Evolutionary conservation across 306 rosid genomes (phyloP), one percentile per base, ranked within the genome.

Genomic region (Castanopsis chinensis): DNA sequence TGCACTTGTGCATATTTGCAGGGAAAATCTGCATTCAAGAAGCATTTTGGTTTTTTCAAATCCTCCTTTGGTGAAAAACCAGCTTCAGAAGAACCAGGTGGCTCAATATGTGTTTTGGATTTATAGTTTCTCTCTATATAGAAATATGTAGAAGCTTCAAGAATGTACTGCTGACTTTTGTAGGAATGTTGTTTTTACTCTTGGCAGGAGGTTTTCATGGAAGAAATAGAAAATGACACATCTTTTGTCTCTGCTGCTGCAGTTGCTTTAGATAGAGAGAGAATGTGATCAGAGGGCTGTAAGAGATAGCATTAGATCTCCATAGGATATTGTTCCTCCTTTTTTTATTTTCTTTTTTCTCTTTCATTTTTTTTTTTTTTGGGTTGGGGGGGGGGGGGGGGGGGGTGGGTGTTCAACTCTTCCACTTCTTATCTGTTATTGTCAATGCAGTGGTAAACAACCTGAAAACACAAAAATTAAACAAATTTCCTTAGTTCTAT

Each of bases 391-490:
- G 9, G 43, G 10, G 10, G 8, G 41, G 2, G 7, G 41, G 8
- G 8, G 41, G 7, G 8, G 41, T 2, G 43, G 2, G 1, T 57
- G 58, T 78, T 64, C 59, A 55, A 65, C 27, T 77, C 61, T 64
- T 37, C 30, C 73, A 28, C 55, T 77, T 78, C 73, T 85, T 61
- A 33, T 49, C 72, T 81, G 78, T 80, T 76, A 35, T 78, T 90
- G 96, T 83, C 90, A 89, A 80, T 81, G 91, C 87, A 85, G 87
- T 86, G 82, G 85, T 89, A 75, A 88, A 87, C 88, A 84, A 85
- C 86, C 74, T 60, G 57, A 74, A 79, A 77, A 77, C 78, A 76
- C 58, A 77, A 81, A 83, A 78, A 76, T 76, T 72, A 71, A 82
- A 75, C 74, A 76, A 73, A 80, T 73, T 71, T 84, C 71, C 79